phyloP scores from a whole-genome alignment of 2,329 filamentous ascomycete species.

The Periconia macrospinosa region DNA sequence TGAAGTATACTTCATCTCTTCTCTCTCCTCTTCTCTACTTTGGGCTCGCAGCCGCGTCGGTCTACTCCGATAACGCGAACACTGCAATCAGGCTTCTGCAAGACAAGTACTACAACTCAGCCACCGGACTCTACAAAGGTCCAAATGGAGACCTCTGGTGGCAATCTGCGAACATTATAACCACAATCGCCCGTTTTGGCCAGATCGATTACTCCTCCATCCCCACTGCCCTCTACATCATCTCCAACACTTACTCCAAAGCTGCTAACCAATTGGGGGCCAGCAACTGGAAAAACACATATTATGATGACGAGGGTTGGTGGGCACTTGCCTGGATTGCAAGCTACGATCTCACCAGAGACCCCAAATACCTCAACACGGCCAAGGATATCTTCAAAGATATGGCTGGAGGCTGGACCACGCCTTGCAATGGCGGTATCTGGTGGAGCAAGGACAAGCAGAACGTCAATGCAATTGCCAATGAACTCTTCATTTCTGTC shows the following conservation, averaged over 20 bases:
- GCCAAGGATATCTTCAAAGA: constrained; percentile 60
- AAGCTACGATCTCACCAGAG: constrained; percentile 57
- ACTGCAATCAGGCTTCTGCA: constrained; percentile 32
- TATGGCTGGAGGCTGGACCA: constrained; percentile 55
- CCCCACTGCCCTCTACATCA: constrained; percentile 28
- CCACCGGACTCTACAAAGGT: constrained; percentile 38
- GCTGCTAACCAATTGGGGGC: constrained; percentile 27
- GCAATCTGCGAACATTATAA: constrained; percentile 42
- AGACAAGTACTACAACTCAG: constrained; percentile 35
- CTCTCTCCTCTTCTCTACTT: constrained; percentile 13
- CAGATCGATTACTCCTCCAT: constrained; percentile 30
- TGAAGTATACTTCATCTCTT: constrained; percentile 21
- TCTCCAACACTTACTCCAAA: constrained; percentile 38
- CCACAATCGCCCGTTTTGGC: constrained; percentile 36
- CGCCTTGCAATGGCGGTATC: constrained; percentile 55
- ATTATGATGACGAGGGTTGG: constrained; percentile 66
- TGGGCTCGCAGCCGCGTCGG: constrained; percentile 11
- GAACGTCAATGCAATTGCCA: constrained; percentile 60
- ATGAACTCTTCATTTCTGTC: constrained; percentile 60
- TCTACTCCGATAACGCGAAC: constrained; percentile 31
- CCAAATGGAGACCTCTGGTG: constrained; percentile 36
- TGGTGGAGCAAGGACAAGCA: constrained; percentile 59
- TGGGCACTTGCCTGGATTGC: constrained; percentile 64
- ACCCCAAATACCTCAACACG: constrained; percentile 56
- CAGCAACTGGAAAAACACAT: constrained; percentile 53